phyloP scores from a whole-genome alignment of 192 early-diverging fungal genomes.

The Coemansia sp. region DNA sequence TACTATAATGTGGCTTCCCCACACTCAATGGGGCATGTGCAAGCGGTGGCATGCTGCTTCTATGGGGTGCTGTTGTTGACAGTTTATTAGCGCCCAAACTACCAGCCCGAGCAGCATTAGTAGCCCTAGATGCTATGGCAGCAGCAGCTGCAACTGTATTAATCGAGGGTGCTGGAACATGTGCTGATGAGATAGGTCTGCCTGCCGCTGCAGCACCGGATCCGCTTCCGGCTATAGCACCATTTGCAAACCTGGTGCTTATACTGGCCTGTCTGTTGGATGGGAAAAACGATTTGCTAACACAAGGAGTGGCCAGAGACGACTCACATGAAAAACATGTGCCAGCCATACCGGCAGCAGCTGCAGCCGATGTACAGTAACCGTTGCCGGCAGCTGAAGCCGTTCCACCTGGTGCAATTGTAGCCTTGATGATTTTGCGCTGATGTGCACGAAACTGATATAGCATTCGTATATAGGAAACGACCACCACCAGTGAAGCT shows the following conservation, averaged over 20 bases:
- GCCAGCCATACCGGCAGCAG: neutral
- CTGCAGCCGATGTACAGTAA: neutral
- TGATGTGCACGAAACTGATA: slow-evolving; percentile 35
- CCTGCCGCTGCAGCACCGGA: too few species aligned
- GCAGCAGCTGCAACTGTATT: too few species aligned
- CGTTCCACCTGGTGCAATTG: neutral
- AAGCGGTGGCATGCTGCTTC: slow-evolving; percentile 28
- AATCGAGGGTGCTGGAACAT: too few species aligned
- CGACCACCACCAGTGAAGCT: slow-evolving; percentile 28
- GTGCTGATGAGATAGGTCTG: too few species aligned
- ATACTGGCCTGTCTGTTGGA: neutral
- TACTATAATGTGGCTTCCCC: neutral
- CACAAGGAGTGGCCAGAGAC: slow-evolving; percentile 23
- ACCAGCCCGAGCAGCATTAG: neutral
- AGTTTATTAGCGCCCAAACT: neutral
- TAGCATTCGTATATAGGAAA: slow-evolving; percentile 32
- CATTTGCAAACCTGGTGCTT: too few species aligned
- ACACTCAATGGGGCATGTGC: neutral
- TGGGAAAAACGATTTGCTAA: slow-evolving; percentile 17
- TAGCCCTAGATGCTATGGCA: too few species aligned
- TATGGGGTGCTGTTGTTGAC: neutral
- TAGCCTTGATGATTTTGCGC: slow-evolving; percentile 28
- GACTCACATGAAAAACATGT: slow-evolving; percentile 46
- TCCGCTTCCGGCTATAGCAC: neutral
- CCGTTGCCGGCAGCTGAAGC: neutral